Percentiles rank a stretch among this genome's conserved stretches.
These are phyloP conservation scores for Sugiyamaella paludigena DNA, from an alignment of 1,139 yeast genomes.

Conservation along the genomic window DNA sequence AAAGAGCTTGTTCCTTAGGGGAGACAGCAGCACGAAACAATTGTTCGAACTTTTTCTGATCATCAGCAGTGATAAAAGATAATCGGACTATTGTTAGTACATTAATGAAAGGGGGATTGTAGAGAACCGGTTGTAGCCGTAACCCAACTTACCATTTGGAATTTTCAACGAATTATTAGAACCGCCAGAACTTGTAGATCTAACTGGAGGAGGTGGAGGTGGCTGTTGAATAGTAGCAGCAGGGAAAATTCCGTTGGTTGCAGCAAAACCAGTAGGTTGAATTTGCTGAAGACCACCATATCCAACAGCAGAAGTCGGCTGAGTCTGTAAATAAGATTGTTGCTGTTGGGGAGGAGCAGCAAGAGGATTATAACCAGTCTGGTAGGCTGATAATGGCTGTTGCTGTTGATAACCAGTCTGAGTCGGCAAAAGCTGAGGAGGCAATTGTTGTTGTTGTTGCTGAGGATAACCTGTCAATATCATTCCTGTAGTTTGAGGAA, in stretches of 20 bases:
- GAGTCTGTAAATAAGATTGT: constrained; percentile 17
- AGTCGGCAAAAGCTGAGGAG: constrained; percentile 8
- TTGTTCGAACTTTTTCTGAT: constrained; percentile 81
- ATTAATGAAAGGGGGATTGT: not conserved
- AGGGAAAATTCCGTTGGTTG: not conserved
- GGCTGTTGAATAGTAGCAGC: not conserved
- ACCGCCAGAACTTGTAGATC: not conserved
- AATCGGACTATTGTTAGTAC: constrained; percentile 49
- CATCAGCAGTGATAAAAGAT: constrained; percentile 79
- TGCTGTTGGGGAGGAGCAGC: constrained; percentile 23
- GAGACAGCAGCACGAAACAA: constrained; percentile 76
- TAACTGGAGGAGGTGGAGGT: constrained; percentile 7
- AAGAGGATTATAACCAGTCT: constrained; percentile 22
- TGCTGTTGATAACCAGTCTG: constrained; percentile 13
- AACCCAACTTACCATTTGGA: constrained; percentile 34
- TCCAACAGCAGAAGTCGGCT: constrained; percentile 22
- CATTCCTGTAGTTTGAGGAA: no score
- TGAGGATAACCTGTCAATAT: not conserved
- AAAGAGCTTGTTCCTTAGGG: constrained; percentile 71
- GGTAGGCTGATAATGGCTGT: constrained; percentile 21
- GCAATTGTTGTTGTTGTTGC: constrained; percentile 6
- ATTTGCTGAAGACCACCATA: constrained; percentile 7
- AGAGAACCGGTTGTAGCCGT: constrained; percentile 1
- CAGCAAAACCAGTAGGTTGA: constrained; percentile 3
- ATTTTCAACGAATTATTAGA: constrained; percentile 17